Conservation (phyloP, 2,329 filamentous ascomycete genomes). For the Botryotinia calthae region DNA sequence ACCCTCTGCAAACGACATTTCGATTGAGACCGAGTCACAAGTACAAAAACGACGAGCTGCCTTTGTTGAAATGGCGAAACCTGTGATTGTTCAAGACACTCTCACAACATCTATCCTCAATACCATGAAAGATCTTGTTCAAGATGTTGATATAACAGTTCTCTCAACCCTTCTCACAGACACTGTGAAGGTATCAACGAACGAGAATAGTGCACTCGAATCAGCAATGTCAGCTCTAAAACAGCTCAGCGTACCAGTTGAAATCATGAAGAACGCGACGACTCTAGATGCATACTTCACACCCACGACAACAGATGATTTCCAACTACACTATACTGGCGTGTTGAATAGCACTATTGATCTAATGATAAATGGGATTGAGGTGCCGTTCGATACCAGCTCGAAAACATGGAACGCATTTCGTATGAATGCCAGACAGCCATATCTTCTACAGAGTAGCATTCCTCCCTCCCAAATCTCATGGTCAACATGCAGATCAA, state of each 20-base stretch:
- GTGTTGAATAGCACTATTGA: no score
- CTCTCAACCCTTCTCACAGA: neutral
- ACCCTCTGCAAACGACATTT: neutral
- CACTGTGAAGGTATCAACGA: neutral
- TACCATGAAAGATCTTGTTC: neutral
- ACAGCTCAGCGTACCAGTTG: neutral
- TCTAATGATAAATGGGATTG: neutral
- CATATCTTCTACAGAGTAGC: neutral
- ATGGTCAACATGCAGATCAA: constrained; percentile 1
- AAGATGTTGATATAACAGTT: neutral
- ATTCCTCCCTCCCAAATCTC: neutral
- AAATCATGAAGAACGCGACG: fast-evolving
- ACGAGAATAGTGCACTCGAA: neutral
- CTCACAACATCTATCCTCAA: neutral
- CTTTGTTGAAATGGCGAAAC: neutral
- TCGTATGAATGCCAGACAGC: neutral
- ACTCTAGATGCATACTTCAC: neutral
- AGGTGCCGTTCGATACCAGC: neutral
- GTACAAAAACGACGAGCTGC: neutral
- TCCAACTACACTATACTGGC: neutral
- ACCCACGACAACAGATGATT: neutral
- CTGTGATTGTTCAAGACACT: neutral
- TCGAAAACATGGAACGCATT: neutral
- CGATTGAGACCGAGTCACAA: neutral
- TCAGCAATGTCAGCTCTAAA: neutral